Evolutionary conservation across 345 rosid species (phyloP), one percentile per base, ranked within the genome.

Genomic region (Eucalyptus grandis): DNA sequence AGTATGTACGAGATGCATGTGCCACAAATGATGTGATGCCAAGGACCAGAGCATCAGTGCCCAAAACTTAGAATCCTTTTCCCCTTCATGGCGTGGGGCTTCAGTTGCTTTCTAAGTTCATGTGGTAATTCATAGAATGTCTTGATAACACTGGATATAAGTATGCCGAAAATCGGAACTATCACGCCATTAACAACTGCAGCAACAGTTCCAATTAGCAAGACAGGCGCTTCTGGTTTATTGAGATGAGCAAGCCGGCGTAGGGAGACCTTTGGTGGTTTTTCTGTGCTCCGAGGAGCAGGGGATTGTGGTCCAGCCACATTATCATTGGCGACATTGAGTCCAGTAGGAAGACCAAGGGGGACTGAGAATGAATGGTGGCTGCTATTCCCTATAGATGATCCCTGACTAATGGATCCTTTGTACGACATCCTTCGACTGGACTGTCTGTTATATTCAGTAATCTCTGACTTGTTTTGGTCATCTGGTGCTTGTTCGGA

Each of bases 211-310:
- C 99, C 99, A 4, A 92, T 69, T 51, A 94, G 47, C 80, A 97
- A 94, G 62, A 94, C 93, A n/a, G 96, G 98, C 49, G 94, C 90
- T 93, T 97, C 99, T 69, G 99, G 99, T 93, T 94, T 96, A 92
- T 97, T 97, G 49, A 96, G 96, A 72, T 88, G 88, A 14, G 96
- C 97, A 16, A 97, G 94, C 56, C 97, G 94, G 21, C 91, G 87
- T n/a, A 96, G 27, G 3, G 99, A 89, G 49, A 94, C 95, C 51
- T 91, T 31, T 67, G 91, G 88, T 54, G 87, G 69, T 65, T 62
- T 90, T 49, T 90, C 95, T 83, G 72, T 58, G 43, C 40, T 21
- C 7, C 22, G 27, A 50, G 69, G 86, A 54, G 9, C 69, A 40
- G 82, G 53, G 27, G 46, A 54, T 47, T 87, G 54, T 16, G 86